Evolutionary conservation across 768 basidiomycete species (phyloP), one percentile per base, ranked within the genome.

Genomic region (Trametes maxima): DNA sequence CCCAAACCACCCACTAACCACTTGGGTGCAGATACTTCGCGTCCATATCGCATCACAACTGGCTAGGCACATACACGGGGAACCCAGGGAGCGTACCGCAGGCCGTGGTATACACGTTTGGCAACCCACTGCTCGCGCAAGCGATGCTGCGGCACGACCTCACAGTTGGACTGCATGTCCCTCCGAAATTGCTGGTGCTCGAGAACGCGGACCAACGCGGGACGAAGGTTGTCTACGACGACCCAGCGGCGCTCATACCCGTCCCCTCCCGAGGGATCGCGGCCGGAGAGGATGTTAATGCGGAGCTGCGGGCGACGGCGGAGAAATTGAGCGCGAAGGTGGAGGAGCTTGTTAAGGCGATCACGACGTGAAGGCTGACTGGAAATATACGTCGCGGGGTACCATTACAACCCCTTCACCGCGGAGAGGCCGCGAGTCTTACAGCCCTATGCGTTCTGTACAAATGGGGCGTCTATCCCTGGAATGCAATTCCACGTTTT

Each of bases 401-500:
- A 40, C 39, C 4, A 13, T 40, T n/a, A n/a, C 17, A 40, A 40
- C 4, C 12, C 14, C 39, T 40, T 40, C 39, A 40, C n/a, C n/a
- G n/a, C 28, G 28, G 8, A 33, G 4, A 33, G 28, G 8, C 8
- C 8, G 28, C 3, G 8, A 33, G 28, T 3, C 28, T 33, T 33
- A 33, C 28, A 8, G 28, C 28, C 28, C 28, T 3, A 33, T 33
- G 8, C 28, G 8, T 33, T 3, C 28, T 33, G 28, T 33, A 8
- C 28, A 8, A 8, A 33, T 3, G 8, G 28, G 28, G 28, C 28
- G 28, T 8, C 28, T 66, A 94, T 44, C 92, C 93, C 70, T 95
- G 93, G 78, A 98, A 96, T 0, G 93, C 89, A 13, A 93, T 76
- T 1, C 93, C 94, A 28, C 78, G 79, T 72, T 84, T 89, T 39